A percentile compares a stretch with the other conserved stretches of the same genome.
phyloP scores from a whole-genome alignment of 1,284 basidiomycete genomes.

The Flammula alnicola region DNA sequence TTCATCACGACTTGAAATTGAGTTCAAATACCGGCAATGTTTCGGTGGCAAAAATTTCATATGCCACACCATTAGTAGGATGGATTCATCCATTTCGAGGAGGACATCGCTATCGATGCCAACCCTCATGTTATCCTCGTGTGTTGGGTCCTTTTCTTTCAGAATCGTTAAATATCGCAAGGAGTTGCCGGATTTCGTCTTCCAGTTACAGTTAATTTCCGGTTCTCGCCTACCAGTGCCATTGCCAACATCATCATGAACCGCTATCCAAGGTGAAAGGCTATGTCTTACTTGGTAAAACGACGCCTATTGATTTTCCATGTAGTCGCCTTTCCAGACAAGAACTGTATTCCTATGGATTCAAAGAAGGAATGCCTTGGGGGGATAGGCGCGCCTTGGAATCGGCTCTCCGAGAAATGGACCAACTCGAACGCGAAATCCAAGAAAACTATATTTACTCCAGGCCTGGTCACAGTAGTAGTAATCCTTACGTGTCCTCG shows the following conservation, averaged over 20 bases:
- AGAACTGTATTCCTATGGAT: slow-evolving; percentile 24
- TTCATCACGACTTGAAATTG: background rate
- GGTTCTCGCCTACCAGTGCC: too few relatives aligned
- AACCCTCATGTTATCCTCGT: slow-evolving; percentile 10
- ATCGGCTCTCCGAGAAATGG: slow-evolving; percentile 21
- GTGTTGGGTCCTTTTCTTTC: background rate
- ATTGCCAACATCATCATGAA: slow-evolving; percentile 4
- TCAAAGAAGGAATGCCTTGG: slow-evolving; percentile 23
- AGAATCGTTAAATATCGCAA: background rate
- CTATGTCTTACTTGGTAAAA: background rate
- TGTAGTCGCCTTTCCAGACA: slow-evolving; percentile 19
- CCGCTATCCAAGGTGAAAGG: slow-evolving; percentile 12
- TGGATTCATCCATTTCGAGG: slow-evolving; percentile 1
- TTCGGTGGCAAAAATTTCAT: background rate
- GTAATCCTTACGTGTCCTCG: slow-evolving; percentile 6
- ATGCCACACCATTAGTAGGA: background rate
- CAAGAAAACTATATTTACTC: slow-evolving; percentile 20
- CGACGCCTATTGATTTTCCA: background rate
- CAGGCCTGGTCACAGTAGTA: slow-evolving; percentile 1
- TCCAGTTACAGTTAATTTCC: too few relatives aligned
- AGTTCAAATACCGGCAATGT: background rate
- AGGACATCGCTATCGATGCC: slow-evolving; percentile 8
- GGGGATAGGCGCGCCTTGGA: slow-evolving; percentile 20
- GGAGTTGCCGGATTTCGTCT: too few relatives aligned
- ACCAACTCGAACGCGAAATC: slow-evolving; percentile 23